Percentiles rank a stretch among this genome's conserved stretches.
Conservation (phyloP, 2,329 filamentous ascomycete genomes). For the Xylariaceae sp. region DNA sequence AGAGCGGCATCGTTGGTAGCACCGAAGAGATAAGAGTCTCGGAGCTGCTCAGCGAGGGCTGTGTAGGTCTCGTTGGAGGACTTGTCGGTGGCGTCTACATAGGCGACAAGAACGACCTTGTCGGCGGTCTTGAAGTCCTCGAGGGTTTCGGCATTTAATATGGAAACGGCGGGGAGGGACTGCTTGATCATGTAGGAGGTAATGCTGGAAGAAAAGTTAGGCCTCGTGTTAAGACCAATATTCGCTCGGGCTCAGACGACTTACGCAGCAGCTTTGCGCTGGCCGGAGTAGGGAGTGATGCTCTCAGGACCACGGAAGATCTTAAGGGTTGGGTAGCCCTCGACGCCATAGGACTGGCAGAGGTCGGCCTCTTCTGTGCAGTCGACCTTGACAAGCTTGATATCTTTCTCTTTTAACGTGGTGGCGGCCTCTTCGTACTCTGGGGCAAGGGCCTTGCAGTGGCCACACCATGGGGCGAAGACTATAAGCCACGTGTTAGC, state of each 20-base stretch:
- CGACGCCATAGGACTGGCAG: slow-evolving; percentile 84
- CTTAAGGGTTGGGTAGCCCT: slow-evolving; percentile 98
- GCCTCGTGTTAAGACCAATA: not conserved
- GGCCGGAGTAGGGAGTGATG: slow-evolving; percentile 77
- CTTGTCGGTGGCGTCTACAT: slow-evolving; percentile 78
- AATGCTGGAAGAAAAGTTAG: slow-evolving; percentile 43
- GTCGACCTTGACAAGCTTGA: slow-evolving; percentile 82
- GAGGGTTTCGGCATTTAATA: slow-evolving; percentile 74
- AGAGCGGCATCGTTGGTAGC: slow-evolving; percentile 77
- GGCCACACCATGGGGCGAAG: slow-evolving; percentile 94
- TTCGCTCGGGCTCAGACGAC: slow-evolving; percentile 27
- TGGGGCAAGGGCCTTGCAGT: slow-evolving; percentile 96
- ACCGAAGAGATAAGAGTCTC: slow-evolving; percentile 91
- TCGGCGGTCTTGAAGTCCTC: slow-evolving; percentile 97
- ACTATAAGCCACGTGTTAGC: slow-evolving; percentile 50
- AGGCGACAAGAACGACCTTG: slow-evolving; percentile 92
- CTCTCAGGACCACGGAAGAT: slow-evolving; percentile 91
- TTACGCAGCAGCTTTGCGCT: slow-evolving; percentile 78
- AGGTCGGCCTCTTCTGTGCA: slow-evolving; percentile 93
- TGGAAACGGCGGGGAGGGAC: slow-evolving; percentile 85
- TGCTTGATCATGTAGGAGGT: slow-evolving; percentile 97
- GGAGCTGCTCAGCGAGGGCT: slow-evolving; percentile 67
- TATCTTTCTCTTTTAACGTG: slow-evolving; percentile 81
- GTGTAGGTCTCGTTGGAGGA: slow-evolving; percentile 81
- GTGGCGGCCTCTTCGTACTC: slow-evolving; percentile 88